Base-by-base conservation (phyloP, 805 yeast genomes). In the Lachancea meyersii region DNA sequence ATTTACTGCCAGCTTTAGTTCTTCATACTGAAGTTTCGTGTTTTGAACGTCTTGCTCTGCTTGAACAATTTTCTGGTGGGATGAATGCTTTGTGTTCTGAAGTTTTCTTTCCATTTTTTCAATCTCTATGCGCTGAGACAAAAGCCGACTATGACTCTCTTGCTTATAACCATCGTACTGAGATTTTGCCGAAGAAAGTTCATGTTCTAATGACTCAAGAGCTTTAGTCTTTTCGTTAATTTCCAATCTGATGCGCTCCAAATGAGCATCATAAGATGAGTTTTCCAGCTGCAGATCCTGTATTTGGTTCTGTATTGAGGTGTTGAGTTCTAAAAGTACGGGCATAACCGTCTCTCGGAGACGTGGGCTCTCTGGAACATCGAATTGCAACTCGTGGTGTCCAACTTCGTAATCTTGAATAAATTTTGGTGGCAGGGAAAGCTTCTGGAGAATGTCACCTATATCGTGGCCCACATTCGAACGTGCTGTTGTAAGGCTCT, bases 91-190 rank as follows among this genome's bases (percentile, higher is more conserved):
- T 10, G 66, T 67, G 52, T 50, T 51, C 38, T 73, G 73, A 38
- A 82, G 60, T 44, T 79, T 83, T 28, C 76, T 69, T 48, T 80
- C 84, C 41, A 79, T 60, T 54, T 74, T 73, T 57, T 82, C 89
- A 40, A 79, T 72, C 55, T 82, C 83, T n/a, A 80, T 73, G 41
- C 76, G 73, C 44, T 77, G 74, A 21, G 55, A 46, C 5, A 31
- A 75, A 63, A 28, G 73, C 67, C 21, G 73, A 64, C 48, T 78
- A 78, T 50, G 75, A 66, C 34, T 70, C 64, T 77, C 75, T 71
- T 34, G 73, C 67, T 49, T 75, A 51, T 72, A 73, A 9, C 76
- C 77, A 36, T 80, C 85, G 46, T 75, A 76, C 23, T 69, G 70
- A 17, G 73, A 63, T 52, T 77, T 78, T 21, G 68, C 62, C 17